Percentiles rank a stretch among this genome's conserved stretches.
phyloP scores from a whole-genome alignment of 1,284 basidiomycete species.

The Termitomyces sp. region DNA sequence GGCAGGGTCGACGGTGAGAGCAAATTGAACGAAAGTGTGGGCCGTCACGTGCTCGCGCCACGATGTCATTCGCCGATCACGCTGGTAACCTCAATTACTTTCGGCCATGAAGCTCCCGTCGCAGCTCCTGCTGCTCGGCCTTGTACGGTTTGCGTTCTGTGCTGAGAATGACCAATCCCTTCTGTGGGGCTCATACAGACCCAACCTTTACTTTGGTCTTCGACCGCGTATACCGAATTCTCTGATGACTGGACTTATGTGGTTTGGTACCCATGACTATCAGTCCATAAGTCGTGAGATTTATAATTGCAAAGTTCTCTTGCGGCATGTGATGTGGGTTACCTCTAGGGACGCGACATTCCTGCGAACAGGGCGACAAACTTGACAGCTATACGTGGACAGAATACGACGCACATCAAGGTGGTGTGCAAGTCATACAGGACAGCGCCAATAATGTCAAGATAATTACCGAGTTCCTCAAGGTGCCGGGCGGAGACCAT shows the following conservation, averaged over 20 bases:
- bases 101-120: constrained; percentile 24
- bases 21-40: constrained; percentile 7
- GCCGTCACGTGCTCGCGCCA: constrained; percentile 16
- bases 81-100: neutral
- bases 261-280: constrained; percentile 85
- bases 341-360: constrained; percentile 69
- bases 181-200: constrained; percentile 89
- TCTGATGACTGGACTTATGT: constrained; percentile 87
- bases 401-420: constrained; percentile 80
- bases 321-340: neutral
- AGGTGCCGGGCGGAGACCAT: constrained; percentile 71
- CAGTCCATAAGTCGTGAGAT: constrained; percentile 61
- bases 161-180: constrained; percentile 50
- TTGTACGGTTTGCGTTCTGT: constrained; percentile 23
- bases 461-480: constrained; percentile 82
- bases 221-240: constrained; percentile 81
- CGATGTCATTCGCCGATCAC: neutral
- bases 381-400: constrained; percentile 84
- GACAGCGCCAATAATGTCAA: constrained; percentile 82
- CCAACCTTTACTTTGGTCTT: constrained; percentile 91
- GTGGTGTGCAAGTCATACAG: constrained; percentile 80
- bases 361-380: constrained; percentile 86
- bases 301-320: neutral
- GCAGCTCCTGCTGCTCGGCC: constrained; percentile 26
- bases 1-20: neutral